Evolutionary conservation across 495 filamentous ascomycete species (phyloP), one percentile per base, ranked within the genome.

Genomic region (Aspergillus coremiiformis): DNA sequence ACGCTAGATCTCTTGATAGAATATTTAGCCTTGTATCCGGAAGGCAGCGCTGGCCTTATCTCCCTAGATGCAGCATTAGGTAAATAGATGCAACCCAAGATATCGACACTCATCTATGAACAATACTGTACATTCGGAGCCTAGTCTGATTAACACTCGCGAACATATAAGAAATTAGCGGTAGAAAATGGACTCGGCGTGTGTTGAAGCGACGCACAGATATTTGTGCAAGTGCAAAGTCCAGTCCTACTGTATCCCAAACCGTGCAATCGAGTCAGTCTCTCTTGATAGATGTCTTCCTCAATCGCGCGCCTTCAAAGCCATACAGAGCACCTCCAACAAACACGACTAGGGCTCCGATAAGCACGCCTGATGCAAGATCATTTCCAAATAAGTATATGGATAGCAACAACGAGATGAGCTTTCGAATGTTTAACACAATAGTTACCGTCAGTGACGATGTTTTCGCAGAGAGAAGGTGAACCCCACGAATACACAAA

Each of bases 401-500:
- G 53, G 92, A 96, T 33, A 97, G 60, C 54, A 96, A 65, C 49
- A 97, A 77, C 53, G 89, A 94, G 17, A 94, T 84, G n/a, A 98
- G 74, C 68, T 98, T 98, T 59, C 93, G 79, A 44, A 98, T 85
- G 65, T 97, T 98, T 22, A 98, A 77, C 27, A 96, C 87, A 37
- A 98, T 93, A 1, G 92, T 96, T 14, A 98, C 93, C 0, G 92
- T 96, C 45, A 98, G 74, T 0, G 93, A 95, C 14, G 92, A 90
- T 3, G 87, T 86, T 41, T 84, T 83, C 0, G 90, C 87, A 1
- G 85, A 87, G 4, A 98, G 75, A 17, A 95, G 78, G 58, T 98
- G 96, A 29, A 98, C 93, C 1, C 93, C 93, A 4, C 90, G 86
- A 54, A 97, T 95, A 65, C 93, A 98, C 17, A 87, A 75, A 61